Evolutionary conservation across 176 grass and related monocot genomes (phyloP).

Genomic region (Musa schizocarpa): DNA sequence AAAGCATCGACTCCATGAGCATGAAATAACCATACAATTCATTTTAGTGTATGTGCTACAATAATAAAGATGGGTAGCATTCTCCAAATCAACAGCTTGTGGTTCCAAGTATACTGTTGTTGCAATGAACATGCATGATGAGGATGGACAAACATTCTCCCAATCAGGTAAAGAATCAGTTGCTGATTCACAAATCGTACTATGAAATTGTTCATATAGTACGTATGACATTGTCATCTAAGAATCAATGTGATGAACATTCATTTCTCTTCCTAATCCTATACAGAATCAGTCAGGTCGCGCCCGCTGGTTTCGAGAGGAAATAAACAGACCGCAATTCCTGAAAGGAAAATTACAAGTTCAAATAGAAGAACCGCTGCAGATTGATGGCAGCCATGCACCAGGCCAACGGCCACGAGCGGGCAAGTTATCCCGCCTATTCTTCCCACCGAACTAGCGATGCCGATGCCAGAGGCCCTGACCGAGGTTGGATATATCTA

Average conservation of each 20-base stretch:
- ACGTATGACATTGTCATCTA: neutral
- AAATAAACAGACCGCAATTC: constrained; percentile 68
- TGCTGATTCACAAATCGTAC: neutral
- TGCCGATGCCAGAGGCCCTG: constrained; percentile 61
- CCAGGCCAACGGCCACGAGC: constrained; percentile 72
- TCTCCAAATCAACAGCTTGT: neutral
- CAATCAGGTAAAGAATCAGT: neutral
- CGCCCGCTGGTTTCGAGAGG: constrained; percentile 73
- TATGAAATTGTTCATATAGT: neutral
- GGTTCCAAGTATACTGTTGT: neutral
- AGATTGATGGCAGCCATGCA: constrained; percentile 74
- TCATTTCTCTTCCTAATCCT: constrained; percentile 23
- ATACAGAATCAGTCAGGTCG: constrained; percentile 51
- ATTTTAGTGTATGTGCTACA: neutral
- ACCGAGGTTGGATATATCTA: constrained; percentile 85
- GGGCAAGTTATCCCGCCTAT: constrained; percentile 88
- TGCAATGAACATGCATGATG: neutral
- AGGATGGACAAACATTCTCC: neutral
- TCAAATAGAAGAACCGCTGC: constrained; percentile 68
- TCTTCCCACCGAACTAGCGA: constrained; percentile 79
- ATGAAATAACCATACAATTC: no score
- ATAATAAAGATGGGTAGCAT: neutral
- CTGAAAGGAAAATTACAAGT: constrained; percentile 69
- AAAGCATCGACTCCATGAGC: no score
- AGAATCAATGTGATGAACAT: neutral